Evolutionary conservation across 192 early-diverging fungal genomes (phyloP), one percentile per base, ranked within the genome.

Genomic region (Geosiphon pyriformis): DNA sequence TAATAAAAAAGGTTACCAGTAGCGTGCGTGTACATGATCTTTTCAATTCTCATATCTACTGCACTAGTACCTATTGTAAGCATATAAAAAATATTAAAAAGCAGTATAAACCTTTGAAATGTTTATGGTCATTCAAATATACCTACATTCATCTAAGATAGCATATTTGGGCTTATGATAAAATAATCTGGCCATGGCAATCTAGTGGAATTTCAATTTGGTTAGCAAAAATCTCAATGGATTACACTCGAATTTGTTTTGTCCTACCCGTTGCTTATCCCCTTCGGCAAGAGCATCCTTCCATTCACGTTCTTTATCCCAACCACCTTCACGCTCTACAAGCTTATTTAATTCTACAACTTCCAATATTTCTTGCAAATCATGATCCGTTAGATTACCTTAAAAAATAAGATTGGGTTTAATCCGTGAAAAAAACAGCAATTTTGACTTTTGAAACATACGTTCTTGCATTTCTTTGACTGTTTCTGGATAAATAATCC

Each of bases 111-210:
- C 20, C 2, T 11, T n/a, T 25, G 1, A 7, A 32, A 1, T 15
- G 12, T 15, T 26, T 20, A 6, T 35, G 8, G 26, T 30, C 8
- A 20, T 26, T 34, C 15, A 7, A 26, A 65, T 35, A 18, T 78
- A 86, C 25, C 88, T 91, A 76, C 91, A 94, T 82, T 99, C 96
- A 73, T 98, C 95, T 72, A 98, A 77, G 80, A 99, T 94, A 35
- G 94, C 97, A 76, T 87, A 99, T 65, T 84, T 85, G 18, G 97
- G 97, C 30, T 81, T 80, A 77, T 99, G 97, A 82, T 97, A 99
- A 76, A 95, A 98, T 61, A 99, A 80, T 33, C 97, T 78, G 18
- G 95, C 95, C 94, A 98, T 94, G 18, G 92, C 92, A 70, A 98
- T 90, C 69, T 86, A 50, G 29, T 42, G 17, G 18, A 30, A 25